Conservation (phyloP, 768 basidiomycete species). For the Phylloporus sp. region DNA sequence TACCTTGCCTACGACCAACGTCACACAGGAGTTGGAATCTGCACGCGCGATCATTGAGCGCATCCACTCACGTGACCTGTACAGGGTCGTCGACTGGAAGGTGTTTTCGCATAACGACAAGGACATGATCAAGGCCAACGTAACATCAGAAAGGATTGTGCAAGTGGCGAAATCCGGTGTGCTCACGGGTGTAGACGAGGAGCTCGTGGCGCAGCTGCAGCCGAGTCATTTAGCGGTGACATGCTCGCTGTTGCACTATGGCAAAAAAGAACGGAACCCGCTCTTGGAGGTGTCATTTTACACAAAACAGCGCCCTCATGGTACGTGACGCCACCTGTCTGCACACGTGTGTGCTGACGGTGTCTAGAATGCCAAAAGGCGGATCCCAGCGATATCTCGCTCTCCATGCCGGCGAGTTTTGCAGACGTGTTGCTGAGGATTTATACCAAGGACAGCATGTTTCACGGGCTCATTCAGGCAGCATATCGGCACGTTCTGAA, state of each 20-base stretch:
- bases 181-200: conserved; percentile 24
- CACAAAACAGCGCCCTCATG: conserved; percentile 55
- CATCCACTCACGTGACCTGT: conserved; percentile 61
- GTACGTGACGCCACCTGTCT: conserved; percentile 42
- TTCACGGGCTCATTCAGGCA: conserved; percentile 60
- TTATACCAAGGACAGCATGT: conserved; percentile 60
- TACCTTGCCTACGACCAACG: no score
- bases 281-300: conserved; percentile 70
- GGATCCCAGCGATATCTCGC: conserved; percentile 56
- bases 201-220: conserved; percentile 34
- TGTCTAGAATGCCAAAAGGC: conserved; percentile 43
- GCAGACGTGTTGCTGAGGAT: conserved; percentile 67
- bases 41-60: conserved; percentile 62
- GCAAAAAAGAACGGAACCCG: conserved; percentile 69
- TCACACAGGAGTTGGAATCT: conserved; percentile 50
- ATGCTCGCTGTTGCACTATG: conserved; percentile 67
- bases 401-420: conserved; percentile 59
- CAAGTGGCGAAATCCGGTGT: conserved; percentile 34
- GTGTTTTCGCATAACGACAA: conserved; percentile 37
- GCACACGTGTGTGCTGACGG: background rate
- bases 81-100: conserved; percentile 66
- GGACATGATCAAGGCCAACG: conserved; percentile 19
- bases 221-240: conserved; percentile 61
- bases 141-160: conserved; percentile 44
- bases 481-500: conserved; percentile 53